phyloP scores from a whole-genome alignment of 1,284 basidiomycete species.

The Nidula niveotomentosa region DNA sequence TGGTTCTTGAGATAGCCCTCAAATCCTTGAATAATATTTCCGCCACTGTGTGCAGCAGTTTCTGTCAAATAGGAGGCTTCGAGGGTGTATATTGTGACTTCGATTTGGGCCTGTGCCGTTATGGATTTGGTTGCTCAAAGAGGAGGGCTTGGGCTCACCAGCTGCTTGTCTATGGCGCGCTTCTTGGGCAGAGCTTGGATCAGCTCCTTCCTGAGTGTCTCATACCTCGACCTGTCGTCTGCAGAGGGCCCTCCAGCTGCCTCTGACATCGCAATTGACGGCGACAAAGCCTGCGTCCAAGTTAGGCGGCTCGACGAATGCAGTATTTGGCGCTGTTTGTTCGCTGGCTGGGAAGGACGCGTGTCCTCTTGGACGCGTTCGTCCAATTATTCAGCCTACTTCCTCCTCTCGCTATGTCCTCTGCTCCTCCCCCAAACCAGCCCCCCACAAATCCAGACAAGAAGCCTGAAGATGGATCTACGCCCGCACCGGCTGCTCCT shows the following conservation, averaged over 20 bases:
- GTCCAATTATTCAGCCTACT: slow-evolving; percentile 5
- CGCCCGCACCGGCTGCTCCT: slow-evolving; percentile 31
- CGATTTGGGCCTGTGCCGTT: slow-evolving; percentile 58
- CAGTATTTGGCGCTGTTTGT: slow-evolving; percentile 34
- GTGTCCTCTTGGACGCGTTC: slow-evolving; percentile 33
- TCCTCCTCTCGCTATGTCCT: slow-evolving; percentile 49
- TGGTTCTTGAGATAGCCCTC: slow-evolving; percentile 82
- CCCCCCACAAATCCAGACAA: slow-evolving; percentile 53
- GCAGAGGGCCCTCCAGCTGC: slow-evolving; percentile 34
- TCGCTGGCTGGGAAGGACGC: slow-evolving; percentile 25
- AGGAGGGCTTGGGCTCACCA: slow-evolving; percentile 45
- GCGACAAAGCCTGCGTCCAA: not conserved
- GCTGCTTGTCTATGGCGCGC: slow-evolving; percentile 66
- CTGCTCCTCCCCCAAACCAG: slow-evolving; percentile 56
- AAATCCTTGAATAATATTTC: slow-evolving; percentile 83
- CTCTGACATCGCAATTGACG: slow-evolving; percentile 29
- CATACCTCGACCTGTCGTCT: slow-evolving; percentile 69
- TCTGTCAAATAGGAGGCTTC: slow-evolving; percentile 75
- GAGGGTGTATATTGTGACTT: slow-evolving; percentile 72
- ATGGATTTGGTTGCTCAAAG: not conserved
- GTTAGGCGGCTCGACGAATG: slow-evolving; percentile 7
- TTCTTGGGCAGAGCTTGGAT: slow-evolving; percentile 70
- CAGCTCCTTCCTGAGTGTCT: slow-evolving; percentile 70
- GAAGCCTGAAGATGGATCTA: slow-evolving; percentile 36
- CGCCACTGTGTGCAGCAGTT: slow-evolving; percentile 69